phyloP scores from a whole-genome alignment of 176 grass and related monocot species.

The Echinochloa phyllopogon region DNA sequence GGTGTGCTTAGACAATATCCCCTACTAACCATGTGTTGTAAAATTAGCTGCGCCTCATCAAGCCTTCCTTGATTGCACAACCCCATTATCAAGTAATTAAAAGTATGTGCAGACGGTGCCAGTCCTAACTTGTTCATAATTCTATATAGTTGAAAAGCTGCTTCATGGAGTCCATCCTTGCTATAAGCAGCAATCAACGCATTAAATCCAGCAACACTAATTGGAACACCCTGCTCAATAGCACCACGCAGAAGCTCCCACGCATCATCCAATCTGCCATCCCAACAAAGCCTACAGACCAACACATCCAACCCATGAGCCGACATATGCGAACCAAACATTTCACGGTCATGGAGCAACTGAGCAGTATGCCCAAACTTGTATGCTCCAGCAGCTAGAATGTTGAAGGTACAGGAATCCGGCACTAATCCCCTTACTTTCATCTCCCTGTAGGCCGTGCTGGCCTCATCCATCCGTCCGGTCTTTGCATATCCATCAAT shows the following conservation, averaged over 20 bases:
- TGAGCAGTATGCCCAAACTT: conserved; percentile 61
- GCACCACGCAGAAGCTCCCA: conserved; percentile 45
- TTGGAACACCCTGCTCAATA: conserved; percentile 49
- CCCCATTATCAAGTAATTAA: conserved; percentile 75
- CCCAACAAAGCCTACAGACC: conserved; percentile 68
- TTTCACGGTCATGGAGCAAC: conserved; percentile 35
- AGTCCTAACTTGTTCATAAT: conserved; percentile 62
- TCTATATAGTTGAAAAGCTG: conserved; percentile 69
- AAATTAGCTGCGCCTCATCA: conserved; percentile 54
- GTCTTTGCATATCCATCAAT: conserved; percentile 86
- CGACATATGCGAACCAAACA: conserved; percentile 45
- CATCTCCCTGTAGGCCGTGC: conserved; percentile 61
- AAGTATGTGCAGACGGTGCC: conserved; percentile 62
- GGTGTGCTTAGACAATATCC: conserved; percentile 66
- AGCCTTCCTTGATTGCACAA: conserved; percentile 67
- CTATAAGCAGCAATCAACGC: conserved; percentile 67
- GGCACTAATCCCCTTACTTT: conserved; percentile 63
- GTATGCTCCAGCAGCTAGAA: conserved; percentile 61
- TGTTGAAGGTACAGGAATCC: conserved; percentile 87
- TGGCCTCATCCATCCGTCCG: conserved; percentile 62
- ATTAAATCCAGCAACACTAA: conserved; percentile 74
- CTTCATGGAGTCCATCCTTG: conserved; percentile 74
- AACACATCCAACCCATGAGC: conserved; percentile 57
- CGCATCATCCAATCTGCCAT: conserved; percentile 61
- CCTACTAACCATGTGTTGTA: conserved; percentile 67